Evolutionary conservation across 305 asterid species (phyloP).

Genomic region (Caryopteris hybrid): DNA sequence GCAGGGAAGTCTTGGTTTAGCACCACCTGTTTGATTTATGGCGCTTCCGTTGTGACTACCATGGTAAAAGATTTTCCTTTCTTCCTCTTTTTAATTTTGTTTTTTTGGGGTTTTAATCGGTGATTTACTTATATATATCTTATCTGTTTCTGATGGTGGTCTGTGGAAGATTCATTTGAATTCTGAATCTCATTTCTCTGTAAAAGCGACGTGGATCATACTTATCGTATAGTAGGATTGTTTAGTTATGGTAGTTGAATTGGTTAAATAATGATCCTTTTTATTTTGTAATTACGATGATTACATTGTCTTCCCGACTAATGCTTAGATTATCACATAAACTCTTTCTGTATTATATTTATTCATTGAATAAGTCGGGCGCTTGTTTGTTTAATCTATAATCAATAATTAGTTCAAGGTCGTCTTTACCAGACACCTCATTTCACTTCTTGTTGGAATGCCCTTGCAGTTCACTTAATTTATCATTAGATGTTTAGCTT

Average conservation of each 20-base stretch:
- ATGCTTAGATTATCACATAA: neutral
- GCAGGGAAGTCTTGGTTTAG: conserved; percentile 71
- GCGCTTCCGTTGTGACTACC: conserved; percentile 57
- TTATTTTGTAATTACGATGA: neutral
- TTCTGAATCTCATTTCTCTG: neutral
- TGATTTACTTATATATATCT: neutral
- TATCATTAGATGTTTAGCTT: too few species aligned
- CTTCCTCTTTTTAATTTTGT: neutral
- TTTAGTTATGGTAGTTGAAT: neutral
- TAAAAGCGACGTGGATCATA: neutral
- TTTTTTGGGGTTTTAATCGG: too few species aligned
- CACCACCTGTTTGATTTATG: conserved; percentile 85
- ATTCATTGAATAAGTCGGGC: neutral
- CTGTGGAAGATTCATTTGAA: neutral
- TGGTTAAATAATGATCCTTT: neutral
- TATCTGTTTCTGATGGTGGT: neutral
- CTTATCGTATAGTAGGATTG: neutral
- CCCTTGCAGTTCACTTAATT: neutral
- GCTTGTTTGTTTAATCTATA: neutral
- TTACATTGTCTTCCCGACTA: neutral
- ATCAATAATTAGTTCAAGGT: neutral
- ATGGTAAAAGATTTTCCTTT: conserved; percentile 39
- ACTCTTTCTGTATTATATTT: neutral
- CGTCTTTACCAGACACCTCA: neutral
- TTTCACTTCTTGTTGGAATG: neutral